phyloP scores from a whole-genome alignment of 139 green algal genomes.

The Asterochloris erici region DNA sequence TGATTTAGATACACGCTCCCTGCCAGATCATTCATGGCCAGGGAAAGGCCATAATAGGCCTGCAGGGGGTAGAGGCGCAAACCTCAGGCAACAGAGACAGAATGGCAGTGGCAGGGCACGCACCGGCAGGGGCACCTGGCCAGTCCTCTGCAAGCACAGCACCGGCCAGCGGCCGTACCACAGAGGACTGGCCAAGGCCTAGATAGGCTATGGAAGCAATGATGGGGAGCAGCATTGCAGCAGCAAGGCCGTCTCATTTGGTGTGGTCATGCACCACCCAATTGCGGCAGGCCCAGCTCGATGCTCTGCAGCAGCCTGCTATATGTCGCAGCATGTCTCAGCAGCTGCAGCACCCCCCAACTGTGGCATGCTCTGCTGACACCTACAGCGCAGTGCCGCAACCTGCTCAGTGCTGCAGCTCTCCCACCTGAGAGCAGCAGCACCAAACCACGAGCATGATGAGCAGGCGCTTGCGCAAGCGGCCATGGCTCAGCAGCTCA shows the following conservation, averaged over 20 bases:
- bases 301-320: too few species aligned
- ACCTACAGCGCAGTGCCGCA: neutral
- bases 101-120: neutral
- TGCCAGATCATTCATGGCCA: slow-evolving; percentile 3
- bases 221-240: neutral
- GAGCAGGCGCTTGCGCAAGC: slow-evolving; percentile 32
- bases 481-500: slow-evolving; percentile 30
- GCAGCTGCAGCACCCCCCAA: neutral
- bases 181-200: neutral
- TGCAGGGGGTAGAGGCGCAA: slow-evolving; percentile 2
- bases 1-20: slow-evolving; percentile 32
- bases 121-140: neutral
- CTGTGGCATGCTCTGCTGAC: neutral
- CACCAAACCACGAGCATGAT: slow-evolving; percentile 16
- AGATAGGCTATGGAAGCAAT: neutral
- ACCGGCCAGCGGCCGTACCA: neutral
- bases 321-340: too few species aligned
- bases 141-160: neutral
- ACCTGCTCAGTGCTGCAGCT: neutral
- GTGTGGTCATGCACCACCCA: neutral
- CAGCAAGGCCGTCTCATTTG: neutral
- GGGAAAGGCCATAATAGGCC: slow-evolving; percentile 16
- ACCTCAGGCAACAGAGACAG: neutral
- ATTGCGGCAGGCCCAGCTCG: neutral
- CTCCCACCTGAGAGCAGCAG: slow-evolving; percentile 5